Evolutionary conservation across 495 filamentous ascomycete species (phyloP).

Genomic region (Penicillium herquei): DNA sequence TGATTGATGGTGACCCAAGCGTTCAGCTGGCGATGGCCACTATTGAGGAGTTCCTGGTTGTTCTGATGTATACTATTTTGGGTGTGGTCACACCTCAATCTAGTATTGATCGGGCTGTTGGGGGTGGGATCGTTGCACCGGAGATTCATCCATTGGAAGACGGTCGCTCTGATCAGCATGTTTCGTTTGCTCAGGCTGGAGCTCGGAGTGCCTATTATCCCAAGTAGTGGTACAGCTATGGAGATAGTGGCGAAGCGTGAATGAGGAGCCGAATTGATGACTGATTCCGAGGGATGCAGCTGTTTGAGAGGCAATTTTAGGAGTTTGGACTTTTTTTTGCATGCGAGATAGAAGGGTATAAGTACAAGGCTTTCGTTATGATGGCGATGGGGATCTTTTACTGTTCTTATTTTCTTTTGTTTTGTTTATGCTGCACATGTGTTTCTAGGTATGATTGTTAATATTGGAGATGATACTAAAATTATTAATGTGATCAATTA

Average conservation of each 20-base stretch:
- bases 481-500: not conserved
- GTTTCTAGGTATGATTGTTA: too few species aligned
- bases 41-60: slow-evolving; percentile 20
- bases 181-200: slow-evolving; percentile 1
- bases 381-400: too few species aligned
- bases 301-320: too few species aligned
- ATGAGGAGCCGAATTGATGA: not conserved
- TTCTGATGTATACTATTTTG: slow-evolving; percentile 16
- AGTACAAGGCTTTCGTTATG: too few species aligned
- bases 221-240: not conserved
- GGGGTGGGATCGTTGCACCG: not conserved
- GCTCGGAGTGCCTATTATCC: not conserved
- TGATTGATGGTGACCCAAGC: slow-evolving; percentile 4
- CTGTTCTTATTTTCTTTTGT: too few species aligned
- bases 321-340: too few species aligned
- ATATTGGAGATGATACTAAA: not conserved
- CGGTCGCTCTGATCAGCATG: not conserved
- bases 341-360: too few species aligned
- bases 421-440: too few species aligned
- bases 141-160: not conserved
- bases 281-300: too few species aligned
- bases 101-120: not conserved
- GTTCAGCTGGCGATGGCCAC: slow-evolving; percentile 17
- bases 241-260: not conserved
- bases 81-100: slow-evolving; percentile 9